These are phyloP conservation scores for Apiospora pterosperma DNA, from an alignment of 2,329 filamentous ascomycete species.

Conservation along the genomic window DNA sequence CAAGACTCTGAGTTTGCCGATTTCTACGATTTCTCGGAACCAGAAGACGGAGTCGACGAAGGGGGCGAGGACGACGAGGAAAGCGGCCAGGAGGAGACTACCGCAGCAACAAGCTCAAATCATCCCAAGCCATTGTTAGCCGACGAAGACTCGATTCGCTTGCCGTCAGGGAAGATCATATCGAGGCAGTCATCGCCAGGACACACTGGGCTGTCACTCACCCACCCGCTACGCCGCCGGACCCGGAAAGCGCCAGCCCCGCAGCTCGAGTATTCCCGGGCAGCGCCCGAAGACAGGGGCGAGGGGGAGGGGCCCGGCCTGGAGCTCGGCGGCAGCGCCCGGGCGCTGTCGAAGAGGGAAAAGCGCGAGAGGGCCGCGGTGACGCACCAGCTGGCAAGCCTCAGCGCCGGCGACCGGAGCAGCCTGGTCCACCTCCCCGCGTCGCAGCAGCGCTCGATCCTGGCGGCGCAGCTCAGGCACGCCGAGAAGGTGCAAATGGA, in stretches of 20 bases:
- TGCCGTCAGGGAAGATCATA: constrained; percentile 23
- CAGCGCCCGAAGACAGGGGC: constrained; percentile 7
- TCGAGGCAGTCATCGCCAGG: constrained; percentile 6
- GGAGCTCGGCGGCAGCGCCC: background rate
- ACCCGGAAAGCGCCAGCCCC: background rate
- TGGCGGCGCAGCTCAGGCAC: constrained; percentile 17
- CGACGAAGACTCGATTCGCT: constrained; percentile 19
- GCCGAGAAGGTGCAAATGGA: constrained; percentile 20
- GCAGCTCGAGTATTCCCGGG: constrained; percentile 11
- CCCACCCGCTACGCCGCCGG: background rate
- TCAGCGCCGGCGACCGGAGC: constrained; percentile 19
- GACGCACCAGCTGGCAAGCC: constrained; percentile 16
- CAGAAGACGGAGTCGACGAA: constrained; percentile 10
- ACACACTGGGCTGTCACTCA: background rate
- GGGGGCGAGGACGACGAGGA: constrained; percentile 6
- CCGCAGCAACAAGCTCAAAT: constrained; percentile 3
- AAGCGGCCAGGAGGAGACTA: constrained; percentile 5
- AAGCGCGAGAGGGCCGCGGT: constrained; percentile 16
- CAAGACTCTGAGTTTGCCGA: constrained; percentile 21
- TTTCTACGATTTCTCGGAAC: constrained; percentile 22
- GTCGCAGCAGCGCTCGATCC: constrained; percentile 18
- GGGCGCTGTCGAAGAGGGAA: constrained; percentile 10
- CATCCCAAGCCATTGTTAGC: constrained; percentile 12
- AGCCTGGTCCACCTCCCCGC: constrained; percentile 18
- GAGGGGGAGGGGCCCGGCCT: background rate